Evolutionary conservation across 2,329 filamentous ascomycete species (phyloP), one percentile per base, ranked within the genome.

Genomic region (Huntiella omanensis): DNA sequence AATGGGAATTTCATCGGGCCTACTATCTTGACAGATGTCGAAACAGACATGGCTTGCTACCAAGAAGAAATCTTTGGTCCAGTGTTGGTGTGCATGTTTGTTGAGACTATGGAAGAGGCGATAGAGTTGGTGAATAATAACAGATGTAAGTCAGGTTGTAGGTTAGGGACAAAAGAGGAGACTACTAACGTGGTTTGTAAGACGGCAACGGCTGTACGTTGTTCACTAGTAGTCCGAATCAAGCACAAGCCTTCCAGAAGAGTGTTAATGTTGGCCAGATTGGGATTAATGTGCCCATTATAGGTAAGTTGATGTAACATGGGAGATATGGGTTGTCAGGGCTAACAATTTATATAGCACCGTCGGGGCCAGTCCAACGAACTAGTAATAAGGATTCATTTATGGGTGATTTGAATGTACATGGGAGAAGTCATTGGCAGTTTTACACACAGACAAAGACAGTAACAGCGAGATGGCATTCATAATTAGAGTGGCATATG

Each of bases 381-480:
- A 55, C 51, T 8, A 51, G 47, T n/a, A 56, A 56, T 34, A 55
- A 56, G 33, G 55, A 54, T 34, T 56, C 55, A 6, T 56, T 55
- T 45, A 39, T 56, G 15, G 54, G 54, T 12, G 54, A 53, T 49
- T 47, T 47, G 43, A 50, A 50, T 41, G 43, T 49, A 11, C 49
- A 52, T 38, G 43, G 43, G 5, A 40, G 42, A 7, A 50, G 41
- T 17, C 47, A 49, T 16, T 54, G 52, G 52, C 51, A 55, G 42
- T 55, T 55, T 34, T 55, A 47, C 41, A 55, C 52, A 3, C 52
- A 49, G 40, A 52, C 53, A 3, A 55, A 55, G 40, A 54, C 54
- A 3, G 47, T 55, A 10, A 54, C 53, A 5, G 32, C 49, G 3
- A 15, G 44, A n/a, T 50, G 49, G 49, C 56, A 81, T 57, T 47